Evolutionary conservation across 2,329 filamentous ascomycete genomes (phyloP).

Genomic region (Aspergillus transmontanensis): DNA sequence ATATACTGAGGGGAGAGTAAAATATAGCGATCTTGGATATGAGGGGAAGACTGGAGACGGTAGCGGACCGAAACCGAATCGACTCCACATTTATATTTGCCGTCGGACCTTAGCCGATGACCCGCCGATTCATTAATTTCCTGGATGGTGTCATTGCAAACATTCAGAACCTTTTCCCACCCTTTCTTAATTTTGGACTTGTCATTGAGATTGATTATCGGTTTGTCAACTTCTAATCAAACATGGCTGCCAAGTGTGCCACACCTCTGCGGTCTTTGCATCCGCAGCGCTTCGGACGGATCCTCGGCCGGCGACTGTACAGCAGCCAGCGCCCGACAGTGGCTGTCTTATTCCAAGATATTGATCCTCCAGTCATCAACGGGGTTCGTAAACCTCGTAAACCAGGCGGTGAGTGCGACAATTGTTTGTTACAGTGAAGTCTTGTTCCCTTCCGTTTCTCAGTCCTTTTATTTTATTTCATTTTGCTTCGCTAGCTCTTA

Average conservation of each 20-base stretch:
- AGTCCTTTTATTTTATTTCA: not conserved
- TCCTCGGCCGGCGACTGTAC: not conserved
- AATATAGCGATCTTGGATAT: no score
- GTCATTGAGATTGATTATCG: no score
- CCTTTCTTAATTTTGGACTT: no score
- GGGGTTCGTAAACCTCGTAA: constrained; percentile 54
- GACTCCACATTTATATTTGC: not conserved
- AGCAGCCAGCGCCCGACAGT: constrained; percentile 27
- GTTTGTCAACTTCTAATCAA: not conserved
- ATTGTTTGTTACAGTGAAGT: not conserved
- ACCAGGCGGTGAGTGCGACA: constrained; percentile 43
- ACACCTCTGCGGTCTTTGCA: not conserved
- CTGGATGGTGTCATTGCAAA: not conserved
- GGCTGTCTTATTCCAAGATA: constrained; percentile 51
- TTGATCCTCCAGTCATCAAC: constrained; percentile 51
- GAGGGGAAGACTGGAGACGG: not conserved
- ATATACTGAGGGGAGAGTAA: no score
- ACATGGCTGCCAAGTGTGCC: not conserved
- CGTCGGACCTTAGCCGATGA: not conserved
- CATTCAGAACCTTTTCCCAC: not conserved
- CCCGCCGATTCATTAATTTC: not conserved
- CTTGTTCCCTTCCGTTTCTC: not conserved
- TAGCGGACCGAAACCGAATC: not conserved
- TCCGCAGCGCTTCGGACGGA: not conserved
- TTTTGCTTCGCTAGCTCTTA: not conserved